Evolutionary conservation across 176 grass and related monocot species (phyloP), one percentile per base, ranked within the genome.

Genomic region (Eragrostis nindensis): DNA sequence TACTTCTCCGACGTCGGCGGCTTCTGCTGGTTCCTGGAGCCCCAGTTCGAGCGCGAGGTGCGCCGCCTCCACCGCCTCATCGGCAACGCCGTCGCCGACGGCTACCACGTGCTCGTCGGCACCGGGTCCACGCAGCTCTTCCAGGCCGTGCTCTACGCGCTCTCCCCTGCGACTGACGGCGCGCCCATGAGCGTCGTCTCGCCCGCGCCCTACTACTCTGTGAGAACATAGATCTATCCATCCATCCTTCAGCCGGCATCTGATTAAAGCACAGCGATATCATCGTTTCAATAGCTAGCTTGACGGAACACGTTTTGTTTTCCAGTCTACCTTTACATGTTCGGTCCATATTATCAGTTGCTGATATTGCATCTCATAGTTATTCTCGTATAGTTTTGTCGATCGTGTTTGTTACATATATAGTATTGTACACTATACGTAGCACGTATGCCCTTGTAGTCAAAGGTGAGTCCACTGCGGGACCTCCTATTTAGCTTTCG

Each of bases 71-170:
- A 98, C 76, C 36, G 61, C 11, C 77, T 92, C 50, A 78, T 92
- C 4, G 92, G 89, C 18, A 98, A 94, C n/a, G 95, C 90, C n/a
- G 47, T 74, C 1, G 55, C 21, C 1, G 83, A 92, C 0, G 83
- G 83, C 0, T 87, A 82, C 66, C 74, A 89, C 62, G 6, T 98
- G 6, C 70, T 98, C 3, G 90, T 92, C 30, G 95, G 92, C 9
- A 92, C 86, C 3, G 95, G 95, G 0, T 98, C 95, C 29, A 92
- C 84, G 1, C 95, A 98, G 83, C 86, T 98, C 77, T 75, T 94
- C 71, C 95, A 98, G 68, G 95, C 95, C 3, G 76, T 86, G 0
- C 29, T 98, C 14, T 94, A 80, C 39, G 95, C 95, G 11, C 81
- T 98, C 11, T 83, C 92, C 1, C 84, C 80, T 0, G 24, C 74